Evolutionary conservation across 768 basidiomycete genomes (phyloP).

Genomic region (Rhodocollybia butyracea): DNA sequence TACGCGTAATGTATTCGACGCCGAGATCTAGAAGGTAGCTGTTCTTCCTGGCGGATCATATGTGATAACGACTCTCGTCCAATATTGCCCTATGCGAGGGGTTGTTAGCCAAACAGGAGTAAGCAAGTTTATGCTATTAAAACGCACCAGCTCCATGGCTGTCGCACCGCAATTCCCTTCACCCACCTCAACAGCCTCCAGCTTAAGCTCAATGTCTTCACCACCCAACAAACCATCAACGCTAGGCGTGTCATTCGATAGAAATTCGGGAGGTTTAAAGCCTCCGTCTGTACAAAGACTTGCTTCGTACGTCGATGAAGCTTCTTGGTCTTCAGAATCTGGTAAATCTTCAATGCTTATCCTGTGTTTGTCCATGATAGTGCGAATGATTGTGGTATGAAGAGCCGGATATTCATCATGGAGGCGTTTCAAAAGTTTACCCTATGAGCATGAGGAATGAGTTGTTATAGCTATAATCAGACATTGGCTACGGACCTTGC

Average conservation of each 20-base stretch:
- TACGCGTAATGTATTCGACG: slow-evolving; percentile 45
- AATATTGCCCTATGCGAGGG: slow-evolving; percentile 51
- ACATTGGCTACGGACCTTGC: slow-evolving; percentile 41
- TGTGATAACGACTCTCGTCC: slow-evolving; percentile 68
- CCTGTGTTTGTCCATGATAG: slow-evolving; percentile 49
- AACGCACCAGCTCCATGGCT: not conserved
- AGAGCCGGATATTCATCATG: slow-evolving; percentile 45
- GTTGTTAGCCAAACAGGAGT: slow-evolving; percentile 9
- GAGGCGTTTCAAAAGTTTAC: slow-evolving; percentile 62
- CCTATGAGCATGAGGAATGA: slow-evolving; percentile 33
- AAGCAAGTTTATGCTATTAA: slow-evolving; percentile 1
- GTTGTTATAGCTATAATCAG: not conserved
- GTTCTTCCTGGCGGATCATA: slow-evolving; percentile 76
- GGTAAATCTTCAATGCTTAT: slow-evolving; percentile 56
- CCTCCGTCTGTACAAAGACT: slow-evolving; percentile 55
- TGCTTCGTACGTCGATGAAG: slow-evolving; percentile 42
- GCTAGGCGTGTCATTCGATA: slow-evolving; percentile 3
- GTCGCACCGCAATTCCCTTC: not conserved
- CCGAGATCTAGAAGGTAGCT: slow-evolving; percentile 52
- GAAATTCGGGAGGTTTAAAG: slow-evolving; percentile 8
- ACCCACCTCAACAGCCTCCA: not conserved
- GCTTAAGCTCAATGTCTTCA: not conserved
- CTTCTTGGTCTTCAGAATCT: slow-evolving; percentile 44
- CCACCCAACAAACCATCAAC: not conserved
- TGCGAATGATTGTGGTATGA: slow-evolving; percentile 36